Evolutionary conservation across 2,329 filamentous ascomycete genomes (phyloP), one percentile per base, ranked within the genome.

Genomic region (Fusarium sp.): DNA sequence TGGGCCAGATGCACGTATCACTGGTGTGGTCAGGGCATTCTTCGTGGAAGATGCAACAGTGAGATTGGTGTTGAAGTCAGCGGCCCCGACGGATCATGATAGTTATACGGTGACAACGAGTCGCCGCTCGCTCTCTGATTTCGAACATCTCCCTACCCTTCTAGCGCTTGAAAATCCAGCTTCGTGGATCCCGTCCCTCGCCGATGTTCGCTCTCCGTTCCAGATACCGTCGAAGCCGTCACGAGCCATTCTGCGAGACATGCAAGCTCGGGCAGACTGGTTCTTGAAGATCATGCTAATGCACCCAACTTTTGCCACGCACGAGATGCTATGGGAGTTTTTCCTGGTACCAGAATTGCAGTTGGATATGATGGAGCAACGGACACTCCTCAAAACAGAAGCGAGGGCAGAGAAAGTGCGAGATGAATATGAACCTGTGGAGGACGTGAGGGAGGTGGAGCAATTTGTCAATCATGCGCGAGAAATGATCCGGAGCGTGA

Each of bases 301-400:
- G 14, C 96, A 99, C 79, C 93, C 96, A 8, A 98, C 96, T 0
- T 98, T 99, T 80, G 90, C 94, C 1, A 98, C 94, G 1, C 97
- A 99, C 79, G 96, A 99, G 84, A 94, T 98, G 81, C 88, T 99
- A 5, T 99, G 96, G 97, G 96, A 99, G 78, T 99, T 99, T 84
- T 98, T 99, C 83, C 88, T 99, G 2, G 95, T 99, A 18, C 96
- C 96, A 3, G 96, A 99, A 76, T 90, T 99, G 56, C 94, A 98
- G 80, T 89, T 94, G 1, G 91, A 94, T 26, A 94, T 95, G 89
- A 96, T 98, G 88, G 92, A 94, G 60, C 92, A 97, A 81, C 90
- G 96, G 56, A 97, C 94, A 72, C 91, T 91, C 62, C 90, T 95
- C 70, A 99, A 99, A 83, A 93, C 94, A 8, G 92, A 95, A 80